Percentiles rank a stretch among this genome's conserved stretches.
phyloP scores from a whole-genome alignment of 208 protist species.

The Trypanosoma avium region DNA sequence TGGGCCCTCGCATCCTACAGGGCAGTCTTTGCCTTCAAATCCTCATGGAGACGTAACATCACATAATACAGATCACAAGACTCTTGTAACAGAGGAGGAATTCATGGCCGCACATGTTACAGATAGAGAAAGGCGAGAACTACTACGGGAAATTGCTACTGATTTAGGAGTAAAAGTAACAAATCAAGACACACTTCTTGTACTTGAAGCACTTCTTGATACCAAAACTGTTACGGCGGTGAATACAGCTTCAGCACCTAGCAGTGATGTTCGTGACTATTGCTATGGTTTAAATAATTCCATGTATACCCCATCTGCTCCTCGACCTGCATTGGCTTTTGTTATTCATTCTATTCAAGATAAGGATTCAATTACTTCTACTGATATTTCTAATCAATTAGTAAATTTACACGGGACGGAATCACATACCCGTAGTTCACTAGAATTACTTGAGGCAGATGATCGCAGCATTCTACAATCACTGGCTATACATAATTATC shows the following conservation, averaged over 20 bases:
- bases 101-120: not conserved
- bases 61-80: not conserved
- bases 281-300: not conserved
- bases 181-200: not conserved
- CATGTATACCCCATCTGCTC: not conserved
- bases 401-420: not conserved
- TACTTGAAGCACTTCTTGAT: constrained; percentile 14
- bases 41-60: not conserved
- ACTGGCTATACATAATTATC: not conserved
- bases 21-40: not conserved
- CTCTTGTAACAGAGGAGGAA: not conserved
- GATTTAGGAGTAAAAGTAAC: constrained; percentile 2
- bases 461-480: constrained; percentile 7
- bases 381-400: no score
- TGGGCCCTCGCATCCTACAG: not conserved
- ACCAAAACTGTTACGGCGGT: not conserved
- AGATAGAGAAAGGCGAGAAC: not conserved
- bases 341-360: not conserved
- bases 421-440: not conserved
- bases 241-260: not conserved
- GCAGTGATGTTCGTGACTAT: not conserved
- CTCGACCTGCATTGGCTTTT: no score
- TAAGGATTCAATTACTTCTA: no score
- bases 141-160: constrained; percentile 1
- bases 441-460: constrained; percentile 15